Base-by-base conservation (phyloP, 306 rosid genomes). In the Castanea sativa region DNA sequence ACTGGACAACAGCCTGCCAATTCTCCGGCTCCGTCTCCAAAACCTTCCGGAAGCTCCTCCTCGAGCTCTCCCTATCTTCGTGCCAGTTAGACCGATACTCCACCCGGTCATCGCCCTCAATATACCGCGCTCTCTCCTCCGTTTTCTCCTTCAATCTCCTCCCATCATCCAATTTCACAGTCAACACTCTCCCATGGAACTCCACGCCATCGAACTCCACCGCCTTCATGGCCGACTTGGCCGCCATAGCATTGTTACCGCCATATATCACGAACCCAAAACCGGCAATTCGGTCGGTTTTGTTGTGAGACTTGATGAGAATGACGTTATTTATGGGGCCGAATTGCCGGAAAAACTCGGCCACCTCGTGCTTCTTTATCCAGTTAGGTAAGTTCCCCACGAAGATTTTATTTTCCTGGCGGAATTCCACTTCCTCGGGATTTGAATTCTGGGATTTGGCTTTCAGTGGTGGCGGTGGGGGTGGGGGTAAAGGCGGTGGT, bases 121-220 rank as follows among this genome's bases (percentile, higher is more conserved):
- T 64, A 92, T 93, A 90, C 86, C 87, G 82, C 64, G 68, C 86
- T 77, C 96, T 90, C 87, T 85, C 90, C 38, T 58, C 59, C 38
- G 77, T 32, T 82, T 82, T 95, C 80, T 86, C 97, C 91, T 76
- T 88, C 87, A 65, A 6, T 67, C 92, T 89, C 88, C 85, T 89
- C 61, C 98, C 98, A 49, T 92, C 94, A 32, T 92, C 99, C 83
- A 92, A 82, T 71, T 90, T 91, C 81, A 95, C 97, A 25, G 97
- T 91, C 85, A 95, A 74, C 14, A 90, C 86, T 74, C 97, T 85
- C 64, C 97, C 97, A 20, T 89, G 97, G 67, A 95, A 95, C 84
- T 95, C 99, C 70, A 95, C 87, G 2, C 99, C 99, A 14, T 95
- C 97, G 20, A 95, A 95, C 86, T 90, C 99, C 69, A 86, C 97